A percentile compares a stretch with the other conserved stretches of the same genome.
Conservation (phyloP, 148 eudicot species). For the Cornus suecica region DNA sequence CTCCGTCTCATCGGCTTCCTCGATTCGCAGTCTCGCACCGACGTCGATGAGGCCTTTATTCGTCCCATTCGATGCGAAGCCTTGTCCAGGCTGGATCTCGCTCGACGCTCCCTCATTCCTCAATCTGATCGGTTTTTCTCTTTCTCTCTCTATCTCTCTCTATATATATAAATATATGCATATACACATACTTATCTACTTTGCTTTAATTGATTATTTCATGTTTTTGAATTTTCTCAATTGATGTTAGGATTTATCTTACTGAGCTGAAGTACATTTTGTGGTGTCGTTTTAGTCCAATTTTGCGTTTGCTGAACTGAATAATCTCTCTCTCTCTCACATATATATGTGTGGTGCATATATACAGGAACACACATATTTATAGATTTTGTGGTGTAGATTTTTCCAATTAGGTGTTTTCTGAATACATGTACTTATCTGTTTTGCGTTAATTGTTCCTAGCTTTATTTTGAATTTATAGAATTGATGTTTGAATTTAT, state of each 20-base stretch:
- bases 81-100: slow-evolving; percentile 44
- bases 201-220: neutral
- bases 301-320: no score
- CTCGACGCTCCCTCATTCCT: slow-evolving; percentile 59
- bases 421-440: no score
- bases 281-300: neutral
- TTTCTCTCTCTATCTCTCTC: slow-evolving; percentile 11
- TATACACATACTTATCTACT: no score
- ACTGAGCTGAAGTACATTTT: neutral
- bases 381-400: no score
- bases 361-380: no score
- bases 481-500: no score
- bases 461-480: no score
- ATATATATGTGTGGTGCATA: no score
- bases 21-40: slow-evolving; percentile 52
- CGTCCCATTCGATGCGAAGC: slow-evolving; percentile 79
- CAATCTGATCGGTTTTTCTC: slow-evolving; percentile 57
- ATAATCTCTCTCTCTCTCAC: no score
- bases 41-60: slow-evolving; percentile 57
- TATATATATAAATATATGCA: neutral
- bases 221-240: neutral
- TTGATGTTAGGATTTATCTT: neutral
- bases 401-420: no score
- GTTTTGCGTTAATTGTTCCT: no score
- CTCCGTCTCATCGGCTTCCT: slow-evolving; percentile 92